These are phyloP conservation scores for Vanrija sp. DNA, from an alignment of 1,284 basidiomycete genomes.

Conservation along the genomic window DNA sequence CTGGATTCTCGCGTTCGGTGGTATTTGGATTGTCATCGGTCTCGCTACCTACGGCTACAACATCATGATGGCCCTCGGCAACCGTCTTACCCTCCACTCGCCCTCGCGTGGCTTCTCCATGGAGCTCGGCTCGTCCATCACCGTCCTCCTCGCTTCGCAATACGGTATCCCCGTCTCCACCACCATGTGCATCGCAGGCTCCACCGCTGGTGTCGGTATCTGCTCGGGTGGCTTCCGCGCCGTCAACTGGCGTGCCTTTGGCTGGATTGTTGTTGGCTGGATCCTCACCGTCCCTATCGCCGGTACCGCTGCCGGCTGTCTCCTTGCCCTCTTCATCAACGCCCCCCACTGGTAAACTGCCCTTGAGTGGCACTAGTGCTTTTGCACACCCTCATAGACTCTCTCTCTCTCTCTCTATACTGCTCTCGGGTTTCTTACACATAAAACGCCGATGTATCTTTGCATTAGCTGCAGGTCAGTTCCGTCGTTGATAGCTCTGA, in stretches of 20 bases:
- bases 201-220: slow-evolving; percentile 44
- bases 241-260: slow-evolving; percentile 44
- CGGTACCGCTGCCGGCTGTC: slow-evolving; percentile 44
- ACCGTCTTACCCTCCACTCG: slow-evolving; percentile 52
- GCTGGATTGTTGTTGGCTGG: slow-evolving; percentile 45
- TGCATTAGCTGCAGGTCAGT: no score
- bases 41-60: slow-evolving; percentile 51
- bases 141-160: slow-evolving; percentile 52
- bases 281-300: slow-evolving; percentile 51
- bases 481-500: no score
- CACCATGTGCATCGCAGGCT: slow-evolving; percentile 46
- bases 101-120: slow-evolving; percentile 54
- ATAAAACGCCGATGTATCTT: no score
- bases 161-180: slow-evolving; percentile 48
- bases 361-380: no score
- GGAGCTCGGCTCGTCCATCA: slow-evolving; percentile 53
- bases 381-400: no score
- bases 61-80: slow-evolving; percentile 50
- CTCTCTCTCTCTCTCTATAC: no score
- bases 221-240: slow-evolving; percentile 47
- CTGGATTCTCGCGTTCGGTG: slow-evolving; percentile 53
- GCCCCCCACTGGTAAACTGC: slow-evolving; percentile 32
- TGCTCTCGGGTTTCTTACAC: no score
- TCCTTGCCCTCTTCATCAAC: slow-evolving; percentile 49
- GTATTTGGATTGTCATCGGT: slow-evolving; percentile 50